Conservation (phyloP, 768 basidiomycete species). For the Mycena chlorophos region DNA sequence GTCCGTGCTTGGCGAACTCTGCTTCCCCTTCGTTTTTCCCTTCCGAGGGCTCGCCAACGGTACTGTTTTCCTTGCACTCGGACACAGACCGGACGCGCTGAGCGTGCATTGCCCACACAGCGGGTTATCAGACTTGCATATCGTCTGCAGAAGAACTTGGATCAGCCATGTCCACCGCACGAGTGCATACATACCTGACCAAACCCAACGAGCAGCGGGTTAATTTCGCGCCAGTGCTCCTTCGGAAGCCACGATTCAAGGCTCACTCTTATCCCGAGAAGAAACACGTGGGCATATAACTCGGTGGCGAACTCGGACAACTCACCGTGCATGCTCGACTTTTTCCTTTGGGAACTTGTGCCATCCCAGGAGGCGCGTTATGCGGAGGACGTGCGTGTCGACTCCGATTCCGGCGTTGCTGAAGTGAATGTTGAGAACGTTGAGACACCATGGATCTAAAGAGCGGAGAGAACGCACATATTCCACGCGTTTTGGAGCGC, state of each 20-base stretch:
- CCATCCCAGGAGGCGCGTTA: conserved; percentile 92
- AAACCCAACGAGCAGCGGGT: conserved; percentile 80
- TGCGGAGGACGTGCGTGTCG: conserved; percentile 94
- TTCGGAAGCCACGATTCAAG: conserved; percentile 83
- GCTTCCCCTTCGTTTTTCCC: no score
- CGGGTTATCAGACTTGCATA: conserved; percentile 67
- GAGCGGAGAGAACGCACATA: conserved; percentile 45
- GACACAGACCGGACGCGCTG: conserved; percentile 57
- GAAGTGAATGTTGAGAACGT: conserved; percentile 2
- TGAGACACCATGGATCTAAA: neutral
- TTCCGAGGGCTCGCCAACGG: no score
- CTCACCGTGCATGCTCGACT: conserved; percentile 84
- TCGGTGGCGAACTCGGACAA: neutral
- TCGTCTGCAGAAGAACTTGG: conserved; percentile 40
- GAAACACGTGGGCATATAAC: neutral
- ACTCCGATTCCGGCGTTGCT: conserved; percentile 93
- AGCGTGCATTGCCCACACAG: conserved; percentile 66
- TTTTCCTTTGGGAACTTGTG: conserved; percentile 81
- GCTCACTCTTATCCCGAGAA: conserved; percentile 50
- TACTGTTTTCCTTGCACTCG: no score
- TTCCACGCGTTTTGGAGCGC: conserved; percentile 84
- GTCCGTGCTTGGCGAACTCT: no score
- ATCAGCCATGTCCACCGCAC: neutral
- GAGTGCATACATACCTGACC: conserved; percentile 59
- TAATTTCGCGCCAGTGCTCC: conserved; percentile 72